Percentiles rank a stretch among this genome's conserved stretches.
phyloP scores from a whole-genome alignment of 2,329 filamentous ascomycete genomes.

The Sphaerostilbella broomeana region DNA sequence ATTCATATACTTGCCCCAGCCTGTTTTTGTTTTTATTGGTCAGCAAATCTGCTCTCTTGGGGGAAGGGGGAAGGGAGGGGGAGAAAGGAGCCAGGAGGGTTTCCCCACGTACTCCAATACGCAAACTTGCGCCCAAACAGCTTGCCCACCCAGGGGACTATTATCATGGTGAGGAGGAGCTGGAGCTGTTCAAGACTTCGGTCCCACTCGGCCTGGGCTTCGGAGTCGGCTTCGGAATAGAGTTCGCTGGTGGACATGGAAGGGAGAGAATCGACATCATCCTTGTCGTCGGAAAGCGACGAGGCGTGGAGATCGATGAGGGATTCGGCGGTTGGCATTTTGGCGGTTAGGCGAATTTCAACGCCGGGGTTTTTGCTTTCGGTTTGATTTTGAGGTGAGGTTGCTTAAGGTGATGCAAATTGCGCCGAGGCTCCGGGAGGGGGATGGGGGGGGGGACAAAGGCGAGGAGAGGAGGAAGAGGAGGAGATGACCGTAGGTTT shows the following conservation, averaged over 20 bases:
- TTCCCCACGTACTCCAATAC: slow-evolving; percentile 82
- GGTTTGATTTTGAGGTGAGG: neutral
- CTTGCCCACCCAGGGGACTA: slow-evolving; percentile 91
- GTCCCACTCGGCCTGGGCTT: slow-evolving; percentile 93
- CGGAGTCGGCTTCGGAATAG: slow-evolving; percentile 58
- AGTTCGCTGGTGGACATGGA: slow-evolving; percentile 53
- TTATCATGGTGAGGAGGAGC: slow-evolving; percentile 84
- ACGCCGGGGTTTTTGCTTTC: too few species aligned
- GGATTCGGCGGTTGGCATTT: slow-evolving; percentile 37
- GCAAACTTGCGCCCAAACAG: slow-evolving; percentile 92
- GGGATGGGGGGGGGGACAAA: neutral
- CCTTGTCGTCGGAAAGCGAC: slow-evolving; percentile 40
- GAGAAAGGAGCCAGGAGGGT: too few species aligned
- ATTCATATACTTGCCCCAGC: slow-evolving; percentile 89
- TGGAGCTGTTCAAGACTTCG: slow-evolving; percentile 91
- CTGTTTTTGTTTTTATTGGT: slow-evolving; percentile 38
- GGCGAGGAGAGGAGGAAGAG: neutral
- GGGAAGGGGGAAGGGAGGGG: slow-evolving; percentile 1
- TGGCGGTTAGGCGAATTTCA: slow-evolving; percentile 9
- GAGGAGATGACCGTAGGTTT: neutral
- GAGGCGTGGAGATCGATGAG: slow-evolving; percentile 44
- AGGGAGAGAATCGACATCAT: slow-evolving; percentile 57
- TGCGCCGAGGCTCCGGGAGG: neutral
- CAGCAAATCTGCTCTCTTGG: neutral
- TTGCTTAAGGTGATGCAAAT: too few species aligned